A percentile compares a stretch with the other conserved stretches of the same genome.
phyloP scores from a whole-genome alignment of 1,284 basidiomycete genomes.

The Afroboletus lepidellus region DNA sequence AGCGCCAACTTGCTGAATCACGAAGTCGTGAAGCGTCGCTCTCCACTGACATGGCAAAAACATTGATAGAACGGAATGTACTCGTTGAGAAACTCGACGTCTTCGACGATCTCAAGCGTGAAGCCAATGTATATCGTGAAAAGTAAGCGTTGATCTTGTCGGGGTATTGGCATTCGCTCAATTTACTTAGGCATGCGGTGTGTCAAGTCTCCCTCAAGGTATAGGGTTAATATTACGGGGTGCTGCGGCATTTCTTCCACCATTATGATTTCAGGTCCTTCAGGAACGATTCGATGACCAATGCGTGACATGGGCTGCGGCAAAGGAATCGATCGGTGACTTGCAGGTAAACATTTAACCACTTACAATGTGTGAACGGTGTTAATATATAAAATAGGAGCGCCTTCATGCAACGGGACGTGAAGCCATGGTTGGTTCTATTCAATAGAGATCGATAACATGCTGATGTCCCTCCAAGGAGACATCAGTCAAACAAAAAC shows the following conservation, averaged over 20 bases:
- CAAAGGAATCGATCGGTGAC: slow-evolving; percentile 54
- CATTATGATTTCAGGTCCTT: slow-evolving; percentile 38
- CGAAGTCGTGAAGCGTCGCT: slow-evolving; percentile 18
- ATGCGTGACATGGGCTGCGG: slow-evolving; percentile 45
- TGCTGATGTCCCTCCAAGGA: slow-evolving; percentile 21
- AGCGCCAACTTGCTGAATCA: slow-evolving; percentile 19
- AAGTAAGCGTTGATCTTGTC: slow-evolving; percentile 20
- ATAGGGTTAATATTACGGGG: background rate
- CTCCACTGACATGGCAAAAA: slow-evolving; percentile 19
- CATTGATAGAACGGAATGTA: slow-evolving; percentile 19
- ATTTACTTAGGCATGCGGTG: slow-evolving; percentile 20
- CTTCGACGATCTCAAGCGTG: slow-evolving; percentile 21
- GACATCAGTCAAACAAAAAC: slow-evolving; percentile 11
- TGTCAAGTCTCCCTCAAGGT: slow-evolving; percentile 36
- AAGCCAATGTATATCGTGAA: slow-evolving; percentile 22
- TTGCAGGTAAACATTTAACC: slow-evolving; percentile 42
- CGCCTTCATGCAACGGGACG: slow-evolving; percentile 19
- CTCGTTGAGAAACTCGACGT: slow-evolving; percentile 24
- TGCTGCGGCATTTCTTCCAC: background rate
- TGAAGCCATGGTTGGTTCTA: slow-evolving; percentile 14
- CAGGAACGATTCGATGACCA: slow-evolving; percentile 65
- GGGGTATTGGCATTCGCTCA: background rate
- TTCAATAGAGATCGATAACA: background rate
- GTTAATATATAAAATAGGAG: slow-evolving; percentile 15
- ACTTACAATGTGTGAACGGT: background rate